Conservation (phyloP, 169 alveolate genomes). For the Eimeria necatrix region DNA sequence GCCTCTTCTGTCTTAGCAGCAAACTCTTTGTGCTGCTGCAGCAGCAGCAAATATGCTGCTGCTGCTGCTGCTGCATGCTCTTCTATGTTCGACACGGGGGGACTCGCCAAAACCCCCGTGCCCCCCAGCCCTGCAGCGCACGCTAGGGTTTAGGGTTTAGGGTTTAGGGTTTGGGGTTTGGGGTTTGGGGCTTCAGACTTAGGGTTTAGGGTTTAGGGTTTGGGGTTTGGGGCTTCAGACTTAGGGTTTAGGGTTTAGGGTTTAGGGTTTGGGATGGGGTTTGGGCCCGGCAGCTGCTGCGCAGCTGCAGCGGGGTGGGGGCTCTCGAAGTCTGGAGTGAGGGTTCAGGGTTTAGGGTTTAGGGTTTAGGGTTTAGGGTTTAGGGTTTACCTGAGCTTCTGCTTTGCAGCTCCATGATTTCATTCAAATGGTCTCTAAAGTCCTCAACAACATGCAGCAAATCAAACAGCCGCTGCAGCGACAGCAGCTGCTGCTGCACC, state of each 20-base stretch:
- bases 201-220: neutral
- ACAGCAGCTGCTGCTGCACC: constrained; percentile 41
- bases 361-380: constrained; percentile 44
- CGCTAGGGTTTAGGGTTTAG: constrained; percentile 34
- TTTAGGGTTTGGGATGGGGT: neutral
- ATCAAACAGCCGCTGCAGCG: constrained; percentile 51
- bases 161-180: no score
- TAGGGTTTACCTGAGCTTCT: constrained; percentile 74
- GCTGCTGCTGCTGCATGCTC: constrained; percentile 70
- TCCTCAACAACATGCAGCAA: constrained; percentile 20
- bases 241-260: neutral
- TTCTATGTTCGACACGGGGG: constrained; percentile 29
- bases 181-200: neutral
- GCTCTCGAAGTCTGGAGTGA: neutral
- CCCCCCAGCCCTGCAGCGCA: constrained; percentile 72
- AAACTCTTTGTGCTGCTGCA: constrained; percentile 26
- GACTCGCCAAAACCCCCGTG: constrained; percentile 74
- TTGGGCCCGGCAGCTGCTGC: no score
- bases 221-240: neutral
- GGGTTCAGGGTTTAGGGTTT: neutral
- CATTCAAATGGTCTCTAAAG: constrained; percentile 69
- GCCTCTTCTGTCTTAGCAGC: constrained; percentile 47
- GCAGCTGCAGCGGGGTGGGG: no score
- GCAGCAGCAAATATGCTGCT: constrained; percentile 38
- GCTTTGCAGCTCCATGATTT: constrained; percentile 69